These are phyloP conservation scores for Zasmidium citrigriseum DNA, from an alignment of 2,329 filamentous ascomycete species.

Conservation along the genomic window DNA sequence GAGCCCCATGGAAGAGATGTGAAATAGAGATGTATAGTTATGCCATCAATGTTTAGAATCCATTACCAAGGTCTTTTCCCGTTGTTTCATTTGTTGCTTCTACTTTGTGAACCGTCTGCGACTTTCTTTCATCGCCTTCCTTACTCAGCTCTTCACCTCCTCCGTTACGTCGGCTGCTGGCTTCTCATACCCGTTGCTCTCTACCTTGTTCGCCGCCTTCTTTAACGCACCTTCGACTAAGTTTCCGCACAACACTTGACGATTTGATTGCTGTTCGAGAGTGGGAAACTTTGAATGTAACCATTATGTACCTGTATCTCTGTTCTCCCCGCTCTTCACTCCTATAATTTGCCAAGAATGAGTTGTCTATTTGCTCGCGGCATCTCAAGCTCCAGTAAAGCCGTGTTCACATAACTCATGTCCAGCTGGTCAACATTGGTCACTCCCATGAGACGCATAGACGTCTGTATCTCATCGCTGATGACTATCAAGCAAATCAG, in stretches of 20 bases:
- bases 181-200: no score
- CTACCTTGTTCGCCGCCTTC: no score
- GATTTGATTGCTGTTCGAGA: no score
- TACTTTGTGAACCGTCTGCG: no score
- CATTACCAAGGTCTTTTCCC: background rate
- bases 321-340: background rate
- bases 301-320: background rate
- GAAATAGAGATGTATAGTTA: background rate
- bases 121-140: no score
- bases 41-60: no score
- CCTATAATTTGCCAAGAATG: background rate
- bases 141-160: no score
- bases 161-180: no score
- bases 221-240: no score
- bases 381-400: background rate
- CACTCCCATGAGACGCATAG: conserved; percentile 65
- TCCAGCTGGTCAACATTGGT: conserved; percentile 57
- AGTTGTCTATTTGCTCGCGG: background rate
- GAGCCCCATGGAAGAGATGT: background rate
- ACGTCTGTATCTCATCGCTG: conserved; percentile 61
- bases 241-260: no score
- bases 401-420: background rate
- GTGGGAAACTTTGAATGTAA: no score
- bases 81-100: no score
- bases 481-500: conserved; percentile 36